phyloP scores from a whole-genome alignment of 495 filamentous ascomycete species.

The Penicillium soppii region DNA sequence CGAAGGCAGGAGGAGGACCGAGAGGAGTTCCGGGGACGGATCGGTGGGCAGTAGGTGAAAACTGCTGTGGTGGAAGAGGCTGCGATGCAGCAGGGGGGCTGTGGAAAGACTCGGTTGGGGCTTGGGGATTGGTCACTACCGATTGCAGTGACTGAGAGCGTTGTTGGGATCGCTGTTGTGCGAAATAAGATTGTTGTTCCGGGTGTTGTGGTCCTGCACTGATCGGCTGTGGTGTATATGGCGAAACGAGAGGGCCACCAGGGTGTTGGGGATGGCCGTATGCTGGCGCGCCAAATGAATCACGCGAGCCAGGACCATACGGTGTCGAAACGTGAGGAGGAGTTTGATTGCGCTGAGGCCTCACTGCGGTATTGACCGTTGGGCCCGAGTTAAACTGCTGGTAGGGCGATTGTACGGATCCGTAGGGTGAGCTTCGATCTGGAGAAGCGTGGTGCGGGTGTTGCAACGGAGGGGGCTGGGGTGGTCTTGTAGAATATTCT shows the following conservation, averaged over 20 bases:
- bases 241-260: conserved; percentile 29
- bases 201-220: conserved; percentile 30
- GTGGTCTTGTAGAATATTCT: conserved; percentile 35
- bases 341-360: conserved; percentile 37
- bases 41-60: conserved; percentile 38
- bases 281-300: conserved; percentile 34
- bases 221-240: conserved; percentile 35
- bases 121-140: conserved; percentile 38
- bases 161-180: conserved; percentile 45
- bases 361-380: conserved; percentile 30
- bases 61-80: conserved; percentile 37
- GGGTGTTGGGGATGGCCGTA: conserved; percentile 34
- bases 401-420: conserved; percentile 45
- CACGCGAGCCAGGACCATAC: conserved; percentile 36
- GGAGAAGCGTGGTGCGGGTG: conserved; percentile 42
- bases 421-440: conserved; percentile 41
- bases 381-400: conserved; percentile 40
- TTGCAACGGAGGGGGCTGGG: conserved; percentile 43
- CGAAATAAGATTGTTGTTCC: conserved; percentile 39
- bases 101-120: conserved; percentile 34
- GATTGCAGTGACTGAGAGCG: conserved; percentile 51
- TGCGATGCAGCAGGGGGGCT: conserved; percentile 43
- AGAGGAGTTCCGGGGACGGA: conserved; percentile 50
- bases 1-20: conserved; percentile 41
- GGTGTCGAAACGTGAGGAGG: conserved; percentile 32